Evolutionary conservation across 2,329 filamentous ascomycete species (phyloP), one percentile per base, ranked within the genome.

Genomic region (Geosmithia putterillii): DNA sequence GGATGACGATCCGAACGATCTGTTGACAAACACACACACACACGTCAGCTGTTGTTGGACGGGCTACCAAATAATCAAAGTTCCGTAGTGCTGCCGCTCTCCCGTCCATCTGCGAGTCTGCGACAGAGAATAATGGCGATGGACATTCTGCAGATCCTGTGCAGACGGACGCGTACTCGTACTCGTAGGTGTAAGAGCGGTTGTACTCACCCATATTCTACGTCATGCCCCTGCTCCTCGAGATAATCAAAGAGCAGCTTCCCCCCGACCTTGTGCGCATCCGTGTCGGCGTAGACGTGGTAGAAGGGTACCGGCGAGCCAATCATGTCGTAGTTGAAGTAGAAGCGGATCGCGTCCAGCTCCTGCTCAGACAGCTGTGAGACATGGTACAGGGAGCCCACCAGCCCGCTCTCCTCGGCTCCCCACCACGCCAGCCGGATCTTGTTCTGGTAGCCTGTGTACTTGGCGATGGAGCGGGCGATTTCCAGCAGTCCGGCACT

Each of bases 241-340:
- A 67, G 54, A 50, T 61, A 63, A 42, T 61, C 57, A 44, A 54
- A 43, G 18, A 68, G 50, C 32, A 54, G 51, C 28, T 55, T 43
- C 22, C 61, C 61, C 22, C 62, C 65, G 35, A 55, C 47, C 38
- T 54, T 48, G 48, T 69, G 62, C 8, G 56, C 65, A 18, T 65
- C 59, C 22, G 56, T 59, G 47, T 62, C 59, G 38, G 62, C 54
- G 44, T 68, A 65, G 7, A 70, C 58, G 43, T 51, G 53, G 51
- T 59, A 69, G 36, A 53, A 48, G 10, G 66, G 61, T n/a, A 54
- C 51, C 3, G 58, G 56, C 15, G 65, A 69, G n/a, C 62, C 67
- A 44, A 83, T 79, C 81, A 84, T 84, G 59, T 84, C 80, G 52
- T 80, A 82, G 63, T 84, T 81, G 56, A 83, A 73, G 63, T 82